Evolutionary conservation across 768 basidiomycete species (phyloP).

Genomic region (Mycena olivaceomarginata): DNA sequence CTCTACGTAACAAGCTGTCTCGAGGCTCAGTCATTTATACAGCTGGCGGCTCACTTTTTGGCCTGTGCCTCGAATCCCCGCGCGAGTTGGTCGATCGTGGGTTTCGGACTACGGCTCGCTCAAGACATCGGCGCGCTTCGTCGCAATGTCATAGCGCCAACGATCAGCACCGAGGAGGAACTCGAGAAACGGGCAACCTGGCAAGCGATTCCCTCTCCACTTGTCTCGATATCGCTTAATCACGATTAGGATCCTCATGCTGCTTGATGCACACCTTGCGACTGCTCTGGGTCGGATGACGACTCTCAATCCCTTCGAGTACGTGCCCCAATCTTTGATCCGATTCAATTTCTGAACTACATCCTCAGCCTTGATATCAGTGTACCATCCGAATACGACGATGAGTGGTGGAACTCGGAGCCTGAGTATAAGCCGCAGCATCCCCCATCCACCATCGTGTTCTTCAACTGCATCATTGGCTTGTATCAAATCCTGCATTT

Average conservation of each 20-base stretch:
- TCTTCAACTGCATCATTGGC: slow-evolving; percentile 19
- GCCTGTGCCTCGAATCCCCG: not conserved
- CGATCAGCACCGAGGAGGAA: not conserved
- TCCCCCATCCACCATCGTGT: not conserved
- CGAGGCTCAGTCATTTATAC: not conserved
- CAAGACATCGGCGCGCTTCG: slow-evolving; percentile 25
- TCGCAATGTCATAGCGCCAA: not conserved
- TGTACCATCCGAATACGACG: slow-evolving; percentile 10
- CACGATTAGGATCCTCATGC: not conserved
- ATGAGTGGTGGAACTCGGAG: slow-evolving; percentile 2
- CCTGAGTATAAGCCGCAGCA: not conserved
- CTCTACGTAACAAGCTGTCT: not conserved
- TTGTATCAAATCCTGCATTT: slow-evolving; percentile 9
- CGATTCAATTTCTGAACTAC: not conserved
- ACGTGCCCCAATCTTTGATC: not conserved
- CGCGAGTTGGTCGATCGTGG: not conserved
- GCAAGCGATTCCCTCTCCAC: not conserved
- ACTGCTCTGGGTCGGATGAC: not conserved
- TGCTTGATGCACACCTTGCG: not conserved
- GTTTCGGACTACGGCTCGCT: slow-evolving; percentile 8
- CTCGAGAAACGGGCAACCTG: slow-evolving; percentile 22
- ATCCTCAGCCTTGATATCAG: slow-evolving; percentile 10
- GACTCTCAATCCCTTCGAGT: slow-evolving; percentile 9
- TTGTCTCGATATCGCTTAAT: not conserved
- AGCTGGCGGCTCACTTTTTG: slow-evolving; percentile 21